Evolutionary conservation across 1,139 yeast genomes (phyloP), one percentile per base, ranked within the genome.

Genomic region (Saccharomyces uvarum): DNA sequence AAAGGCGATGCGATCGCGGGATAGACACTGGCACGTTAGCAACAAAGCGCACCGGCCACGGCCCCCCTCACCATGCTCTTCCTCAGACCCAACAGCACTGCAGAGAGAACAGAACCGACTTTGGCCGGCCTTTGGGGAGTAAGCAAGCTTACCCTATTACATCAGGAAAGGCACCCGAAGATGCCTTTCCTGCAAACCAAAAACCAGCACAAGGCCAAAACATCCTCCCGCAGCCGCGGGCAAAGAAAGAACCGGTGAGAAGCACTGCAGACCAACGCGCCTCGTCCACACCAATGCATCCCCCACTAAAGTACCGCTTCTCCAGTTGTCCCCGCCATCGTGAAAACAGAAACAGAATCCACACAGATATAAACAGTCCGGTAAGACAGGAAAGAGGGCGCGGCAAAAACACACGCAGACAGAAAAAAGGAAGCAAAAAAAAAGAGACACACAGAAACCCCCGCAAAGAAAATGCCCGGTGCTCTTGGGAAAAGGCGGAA

Each of bases 71-170:
- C 24, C n/a, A 21, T 9, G 11, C 26, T 19, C 44, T 11, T 32
- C 26, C 44, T 5, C 11, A 7, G 6, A 38, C 19, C 49, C 21
- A 41, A 49, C 26, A 48, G 24, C 47, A 28, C 27, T 16, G 9
- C 47, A 42, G 47, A 28, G 21, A 19, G 47, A 13, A 44, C 29
- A 16, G 46, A 41, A 49, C n/a, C 21, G 44, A 27, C 29, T 7
- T 50, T 13, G 49, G 41, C 33, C 53, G 53, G 24, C 24, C 2
- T 9, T 28, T 48, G 51, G 61, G 83, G 77, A 60, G 79, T 82
- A 83, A 81, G 95, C 95, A 88, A 87, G 95, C 96, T 85, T 88
- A 83, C 83, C 81, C 84, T 67, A 66, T 67, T 60, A 65, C 64
- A 72, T 77, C 70, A 70, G 49, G 53, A 24, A 31, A 47, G 29